Base-by-base conservation (phyloP, 2,329 filamentous ascomycete genomes). In the Fonsecaea multimorphosa region DNA sequence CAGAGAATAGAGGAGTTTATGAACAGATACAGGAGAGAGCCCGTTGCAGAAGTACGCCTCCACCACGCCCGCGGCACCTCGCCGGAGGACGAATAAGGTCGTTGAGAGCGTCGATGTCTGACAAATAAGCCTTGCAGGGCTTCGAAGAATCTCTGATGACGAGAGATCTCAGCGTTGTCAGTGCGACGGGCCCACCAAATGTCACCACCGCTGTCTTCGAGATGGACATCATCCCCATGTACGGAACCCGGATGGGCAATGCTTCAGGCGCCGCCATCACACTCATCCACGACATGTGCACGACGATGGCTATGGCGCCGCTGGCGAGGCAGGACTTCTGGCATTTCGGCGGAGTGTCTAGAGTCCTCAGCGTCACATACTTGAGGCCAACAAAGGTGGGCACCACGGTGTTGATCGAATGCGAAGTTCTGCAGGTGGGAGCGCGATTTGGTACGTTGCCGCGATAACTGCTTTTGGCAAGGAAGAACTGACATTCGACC, bases 1-100 rank as follows among this genome's bases (percentile, higher is more conserved):
- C 77, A 61, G 40, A 49, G 65, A 24, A 61, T 67, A 19, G 56
- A 64, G 27, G 65, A 58, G 46, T 67, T 64, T 34, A 60, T 67
- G 40, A 44, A 61, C 38, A 12, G 32, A 16, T 67, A 67, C 36
- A 64, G 61, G 29, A 51, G 36, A 19, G 61, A 54, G 19, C 53
- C 52, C 9, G 58, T 49, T 27, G 49, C 27, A 38, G 34, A 51
- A 44, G 58, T 63, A 36, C 11, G 46, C 27, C 38, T 31, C 29
- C 29, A 4, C 29, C 29, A 3, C 8, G 29, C 29, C 29, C 29
- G 3, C 29, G 3, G 31, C 29, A 9, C 27, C 22, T 27, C 19
- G 22, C 5, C 8, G 16, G 27, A 34, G 29, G 32, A 14, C 44
- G 0, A 14, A 14, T 3, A 49, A 11, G 12, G 22, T 24, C 56